Evolutionary conservation across 306 rosid species (phyloP).

Genomic region (Clitoria ternatea): DNA sequence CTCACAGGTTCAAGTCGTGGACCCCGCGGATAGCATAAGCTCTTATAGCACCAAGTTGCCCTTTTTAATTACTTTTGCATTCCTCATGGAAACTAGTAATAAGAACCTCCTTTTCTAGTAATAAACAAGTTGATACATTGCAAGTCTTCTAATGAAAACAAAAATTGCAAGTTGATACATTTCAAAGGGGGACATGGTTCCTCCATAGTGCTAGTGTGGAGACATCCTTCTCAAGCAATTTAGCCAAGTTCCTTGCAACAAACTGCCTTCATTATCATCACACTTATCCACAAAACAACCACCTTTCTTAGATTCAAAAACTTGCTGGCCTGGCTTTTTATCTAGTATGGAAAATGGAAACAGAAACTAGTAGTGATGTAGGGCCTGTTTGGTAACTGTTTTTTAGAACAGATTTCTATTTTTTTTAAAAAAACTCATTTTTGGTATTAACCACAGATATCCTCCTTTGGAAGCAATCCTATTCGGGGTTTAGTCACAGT

Average conservation of each 20-base stretch:
- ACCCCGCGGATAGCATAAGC: no score
- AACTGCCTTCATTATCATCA: neutral
- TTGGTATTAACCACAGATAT: no score
- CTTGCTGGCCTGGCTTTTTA: neutral
- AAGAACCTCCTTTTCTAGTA: neutral
- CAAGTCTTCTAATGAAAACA: neutral
- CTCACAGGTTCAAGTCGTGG: no score
- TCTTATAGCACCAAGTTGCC: no score
- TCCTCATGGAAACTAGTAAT: neutral
- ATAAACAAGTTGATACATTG: neutral
- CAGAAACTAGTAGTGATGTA: neutral
- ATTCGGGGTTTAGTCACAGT: no score
- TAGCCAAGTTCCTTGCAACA: neutral
- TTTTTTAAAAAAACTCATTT: no score
- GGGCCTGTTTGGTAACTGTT: no score
- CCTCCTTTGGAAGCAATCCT: no score
- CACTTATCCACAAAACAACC: neutral
- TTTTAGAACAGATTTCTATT: no score
- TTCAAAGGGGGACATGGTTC: neutral
- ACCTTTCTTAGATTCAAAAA: neutral
- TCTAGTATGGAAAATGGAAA: constrained; percentile 2
- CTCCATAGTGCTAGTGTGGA: neutral
- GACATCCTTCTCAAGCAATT: neutral
- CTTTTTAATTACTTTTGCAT: neutral
- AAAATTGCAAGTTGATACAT: neutral